Base-by-base conservation (phyloP, 805 yeast species). In the Nakazawaea ambrosiae region DNA sequence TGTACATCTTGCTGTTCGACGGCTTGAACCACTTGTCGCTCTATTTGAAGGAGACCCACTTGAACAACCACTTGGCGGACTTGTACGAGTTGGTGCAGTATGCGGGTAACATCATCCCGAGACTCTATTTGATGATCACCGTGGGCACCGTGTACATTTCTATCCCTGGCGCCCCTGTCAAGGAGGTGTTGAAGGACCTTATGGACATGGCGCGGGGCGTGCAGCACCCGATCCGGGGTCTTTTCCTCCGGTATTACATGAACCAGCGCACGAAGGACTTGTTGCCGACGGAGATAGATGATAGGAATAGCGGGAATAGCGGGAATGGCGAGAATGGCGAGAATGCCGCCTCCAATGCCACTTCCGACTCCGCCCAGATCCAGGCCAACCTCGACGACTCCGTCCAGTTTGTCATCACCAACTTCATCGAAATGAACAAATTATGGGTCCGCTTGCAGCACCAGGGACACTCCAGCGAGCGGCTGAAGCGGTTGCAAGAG, bases 161-260 rank as follows among this genome's bases (percentile, higher is more conserved):
- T 6, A 68, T 79, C 8, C 72, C 80, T 1, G 86, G 78, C 39
- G 80, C 95, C 0, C 95, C 97, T 0, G 70, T 76, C 25, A 75
- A 75, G 50, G 97, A 88, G 46, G 81, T 92, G 36, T 73, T 90
- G 77, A 85, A 83, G 57, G 98, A 92, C 55, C 82, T 92, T 95
- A 81, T 90, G 50, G 98, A 92, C 58, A 92, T 92, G 98, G 81
- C 95, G 46, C 73, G 95, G 28, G 98, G 97, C 12, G 95, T 90
- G 2, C 98, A 92, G 58, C 90, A 87, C 52, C 98, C 98, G 2
- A 75, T 87, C 22, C 68, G 96, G 41, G 98, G 98, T 2, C 63
- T 92, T 44, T 92, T 92, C 55, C 63, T 92, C 49, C 68, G 98
- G 33, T 89, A 92, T 62, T 92, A 87, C 57, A 63, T 92, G 27